A percentile compares a stretch with the other conserved stretches of the same genome.
These are phyloP conservation scores for Saccharomycopsis olivae DNA, from an alignment of 805 yeast genomes.

Conservation along the genomic window DNA sequence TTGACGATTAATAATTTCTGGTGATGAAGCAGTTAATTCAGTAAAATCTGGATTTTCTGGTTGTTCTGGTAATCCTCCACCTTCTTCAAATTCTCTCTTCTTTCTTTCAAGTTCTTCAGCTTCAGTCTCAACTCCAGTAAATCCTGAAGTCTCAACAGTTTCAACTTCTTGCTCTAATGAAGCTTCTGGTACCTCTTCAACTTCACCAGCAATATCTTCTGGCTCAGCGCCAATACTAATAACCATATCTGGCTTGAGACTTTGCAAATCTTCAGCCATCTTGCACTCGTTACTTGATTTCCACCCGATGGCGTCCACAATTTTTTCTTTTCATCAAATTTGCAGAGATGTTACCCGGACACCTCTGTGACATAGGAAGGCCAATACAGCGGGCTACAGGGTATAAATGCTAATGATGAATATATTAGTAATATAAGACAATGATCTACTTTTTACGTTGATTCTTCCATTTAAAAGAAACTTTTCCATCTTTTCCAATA, in stretches of 20 bases:
- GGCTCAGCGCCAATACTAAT: conserved; percentile 48
- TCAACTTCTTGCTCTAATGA: conserved; percentile 26
- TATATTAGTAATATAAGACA: no score
- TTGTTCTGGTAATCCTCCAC: conserved; percentile 97
- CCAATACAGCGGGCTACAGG: no score
- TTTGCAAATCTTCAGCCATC: conserved; percentile 50
- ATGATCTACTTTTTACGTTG: conserved; percentile 42
- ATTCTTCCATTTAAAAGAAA: conserved; percentile 75
- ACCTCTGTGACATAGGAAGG: no score
- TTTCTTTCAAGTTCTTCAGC: conserved; percentile 63
- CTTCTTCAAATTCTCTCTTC: conserved; percentile 82
- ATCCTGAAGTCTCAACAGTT: conserved; percentile 47
- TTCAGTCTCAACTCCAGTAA: conserved; percentile 73
- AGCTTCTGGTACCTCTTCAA: conserved; percentile 35
- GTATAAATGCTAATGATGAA: no score
- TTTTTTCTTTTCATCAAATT: no score
- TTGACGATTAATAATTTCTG: conserved; percentile 96
- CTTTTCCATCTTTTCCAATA: conserved; percentile 53
- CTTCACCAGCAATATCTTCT: conserved; percentile 23
- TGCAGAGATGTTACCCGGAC: no score
- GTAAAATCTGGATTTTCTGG: conserved; percentile 82
- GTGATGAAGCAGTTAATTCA: conserved; percentile 73
- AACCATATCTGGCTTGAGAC: conserved; percentile 76
- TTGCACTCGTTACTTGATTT: no score
- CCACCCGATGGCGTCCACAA: no score